Conservation (phyloP, 495 filamentous ascomycete genomes). For the Penicillium soppii region DNA sequence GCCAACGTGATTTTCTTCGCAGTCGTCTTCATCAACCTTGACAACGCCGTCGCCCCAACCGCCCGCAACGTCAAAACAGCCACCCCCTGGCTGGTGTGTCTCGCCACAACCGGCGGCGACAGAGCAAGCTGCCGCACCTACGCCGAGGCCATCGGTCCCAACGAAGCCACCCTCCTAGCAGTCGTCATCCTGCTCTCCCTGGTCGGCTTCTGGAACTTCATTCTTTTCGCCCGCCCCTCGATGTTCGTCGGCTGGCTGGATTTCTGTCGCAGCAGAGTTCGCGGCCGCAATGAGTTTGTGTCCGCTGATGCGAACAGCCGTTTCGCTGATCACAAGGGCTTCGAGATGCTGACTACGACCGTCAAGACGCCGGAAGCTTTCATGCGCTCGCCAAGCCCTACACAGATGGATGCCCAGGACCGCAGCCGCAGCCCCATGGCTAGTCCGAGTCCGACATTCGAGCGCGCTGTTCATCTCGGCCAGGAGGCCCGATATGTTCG, state of each 20-base stretch:
- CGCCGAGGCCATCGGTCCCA: conserved; percentile 53
- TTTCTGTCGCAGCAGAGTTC: conserved; percentile 49
- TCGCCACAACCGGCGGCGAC: conserved; percentile 56
- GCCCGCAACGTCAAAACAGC: conserved; percentile 53
- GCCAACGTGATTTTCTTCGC: conserved; percentile 90
- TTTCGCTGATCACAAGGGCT: conserved; percentile 65
- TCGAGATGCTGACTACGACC: conserved; percentile 71
- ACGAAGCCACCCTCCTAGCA: conserved; percentile 74
- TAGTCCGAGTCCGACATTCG: conserved; percentile 30
- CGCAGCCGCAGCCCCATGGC: conserved; percentile 15
- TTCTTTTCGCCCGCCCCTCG: conserved; percentile 75
- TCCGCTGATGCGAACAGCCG: conserved; percentile 74
- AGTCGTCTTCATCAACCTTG: conserved; percentile 82
- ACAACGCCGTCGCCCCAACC: conserved; percentile 62
- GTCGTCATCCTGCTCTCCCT: conserved; percentile 80
- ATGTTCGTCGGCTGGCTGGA: conserved; percentile 86
- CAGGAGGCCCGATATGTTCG: conserved; percentile 54
- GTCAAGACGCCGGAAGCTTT: conserved; percentile 45
- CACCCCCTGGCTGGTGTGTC: conserved; percentile 69
- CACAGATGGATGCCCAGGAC: conserved; percentile 18
- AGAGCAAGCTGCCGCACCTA: conserved; percentile 62
- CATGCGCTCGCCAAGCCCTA: conserved; percentile 42
- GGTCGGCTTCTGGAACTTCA: conserved; percentile 79
- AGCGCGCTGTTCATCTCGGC: conserved; percentile 42
- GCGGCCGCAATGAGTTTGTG: conserved; percentile 69